These are phyloP conservation scores for Globisporangium spiculum DNA, from an alignment of 352 stramenopile genomes.

Conservation along the genomic window DNA sequence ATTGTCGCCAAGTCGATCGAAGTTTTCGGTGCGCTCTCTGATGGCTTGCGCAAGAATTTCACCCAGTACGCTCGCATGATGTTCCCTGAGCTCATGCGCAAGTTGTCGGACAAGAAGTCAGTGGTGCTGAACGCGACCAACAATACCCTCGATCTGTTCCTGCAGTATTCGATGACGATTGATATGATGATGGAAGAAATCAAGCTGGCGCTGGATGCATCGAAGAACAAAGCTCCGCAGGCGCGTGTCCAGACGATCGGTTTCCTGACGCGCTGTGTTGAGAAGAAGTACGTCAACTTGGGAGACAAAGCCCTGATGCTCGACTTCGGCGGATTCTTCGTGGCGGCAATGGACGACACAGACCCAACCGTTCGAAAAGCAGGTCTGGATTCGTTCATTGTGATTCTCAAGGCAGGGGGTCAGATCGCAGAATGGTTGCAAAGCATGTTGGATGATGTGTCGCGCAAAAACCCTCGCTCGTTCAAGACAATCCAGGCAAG, in stretches of 20 bases:
- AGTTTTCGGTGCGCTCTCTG: slow-evolving; percentile 70
- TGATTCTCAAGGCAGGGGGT: slow-evolving; percentile 50
- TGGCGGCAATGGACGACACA: slow-evolving; percentile 64
- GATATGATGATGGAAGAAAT: slow-evolving; percentile 89
- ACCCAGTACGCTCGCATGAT: slow-evolving; percentile 69
- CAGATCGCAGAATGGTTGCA: slow-evolving; percentile 56
- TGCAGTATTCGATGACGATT: slow-evolving; percentile 79
- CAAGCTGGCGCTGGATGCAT: slow-evolving; percentile 57
- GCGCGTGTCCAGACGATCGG: slow-evolving; percentile 71
- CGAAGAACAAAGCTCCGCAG: slow-evolving; percentile 82
- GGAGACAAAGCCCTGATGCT: slow-evolving; percentile 60
- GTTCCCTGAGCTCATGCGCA: slow-evolving; percentile 78
- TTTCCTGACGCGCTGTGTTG: slow-evolving; percentile 66
- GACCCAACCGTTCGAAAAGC: slow-evolving; percentile 81
- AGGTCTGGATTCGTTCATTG: slow-evolving; percentile 59
- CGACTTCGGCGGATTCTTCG: slow-evolving; percentile 63
- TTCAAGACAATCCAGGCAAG: slow-evolving; percentile 67
- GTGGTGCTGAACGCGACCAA: slow-evolving; percentile 82
- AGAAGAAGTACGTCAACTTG: slow-evolving; percentile 67
- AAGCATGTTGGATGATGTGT: slow-evolving; percentile 57
- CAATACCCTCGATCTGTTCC: slow-evolving; percentile 76
- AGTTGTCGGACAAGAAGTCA: slow-evolving; percentile 87
- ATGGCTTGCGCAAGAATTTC: slow-evolving; percentile 83
- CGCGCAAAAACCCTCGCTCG: slow-evolving; percentile 65
- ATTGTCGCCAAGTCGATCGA: slow-evolving; percentile 85